Evolutionary conservation across 192 early-diverging fungal genomes (phyloP), one percentile per base, ranked within the genome.

Genomic region (Paraglomus brasilianum): DNA sequence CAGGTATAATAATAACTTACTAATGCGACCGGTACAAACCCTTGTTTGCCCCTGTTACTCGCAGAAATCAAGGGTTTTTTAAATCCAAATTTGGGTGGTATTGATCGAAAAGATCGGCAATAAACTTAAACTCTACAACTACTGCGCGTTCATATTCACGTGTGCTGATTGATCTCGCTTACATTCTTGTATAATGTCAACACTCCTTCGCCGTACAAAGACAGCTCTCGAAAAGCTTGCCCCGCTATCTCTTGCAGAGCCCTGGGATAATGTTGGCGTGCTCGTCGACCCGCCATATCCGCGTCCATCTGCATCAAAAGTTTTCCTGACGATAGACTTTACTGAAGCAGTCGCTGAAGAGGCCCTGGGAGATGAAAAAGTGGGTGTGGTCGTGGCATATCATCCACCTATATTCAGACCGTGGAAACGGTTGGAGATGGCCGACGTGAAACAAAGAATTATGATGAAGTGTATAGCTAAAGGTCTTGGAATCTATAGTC

Each of bases 211-310:
- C 63, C 84, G 80, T 59, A 88, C 90, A 52, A 68, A 78, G 9
- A 74, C 76, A 40, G 81, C 85, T 63, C 88, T 96, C 87, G 84
- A 95, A 76, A 86, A 81, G 69, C 90, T 95, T 66, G 93, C 94
- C 63, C 95, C 95, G 36, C 75, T 93, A 49, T 84, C 82, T 62
- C 80, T 97, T 41, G 92, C 95, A 5, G 91, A 89, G 52, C 78
- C 86, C 10, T 97, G 95, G 95, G 95, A 97, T 75, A 97, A 97
- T 78, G 92, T 95, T 47, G 95, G 96, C n/a, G 74, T 94, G 30
- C 77, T 97, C 40, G 76, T 94, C 22, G 91, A 98, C 77, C 91
- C 95, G 1, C 93, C 93, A 24, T 87, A 85, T 66, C 92, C 94
- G 2, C 78, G 92, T 1, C 74, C 81, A 14, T 56, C 41, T 36